Conservation (phyloP, 1,139 yeast species). For the Maudiozyma humilis region DNA sequence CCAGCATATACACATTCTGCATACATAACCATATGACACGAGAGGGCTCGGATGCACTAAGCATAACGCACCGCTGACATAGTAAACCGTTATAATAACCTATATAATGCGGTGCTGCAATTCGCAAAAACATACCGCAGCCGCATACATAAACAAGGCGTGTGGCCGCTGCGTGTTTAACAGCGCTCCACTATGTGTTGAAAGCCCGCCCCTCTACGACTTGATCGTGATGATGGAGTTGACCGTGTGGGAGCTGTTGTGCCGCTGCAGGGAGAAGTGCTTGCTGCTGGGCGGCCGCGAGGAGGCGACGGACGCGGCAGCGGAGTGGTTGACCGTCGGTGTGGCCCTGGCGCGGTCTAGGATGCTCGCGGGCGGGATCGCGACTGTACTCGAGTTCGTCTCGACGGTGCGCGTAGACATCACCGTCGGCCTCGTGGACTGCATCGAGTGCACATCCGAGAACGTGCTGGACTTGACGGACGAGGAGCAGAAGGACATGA, state of each 20-base stretch:
- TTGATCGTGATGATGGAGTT: conserved; percentile 18
- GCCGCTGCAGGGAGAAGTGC: conserved; percentile 22
- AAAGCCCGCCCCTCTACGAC: conserved; percentile 12
- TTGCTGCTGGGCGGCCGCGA: conserved; percentile 19
- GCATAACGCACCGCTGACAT: too few relatives aligned
- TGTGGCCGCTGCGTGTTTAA: too few relatives aligned
- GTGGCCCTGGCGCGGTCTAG: conserved; percentile 39
- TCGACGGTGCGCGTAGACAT: conserved; percentile 42
- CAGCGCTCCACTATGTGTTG: too few relatives aligned
- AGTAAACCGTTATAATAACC: too few relatives aligned
- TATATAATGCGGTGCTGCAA: too few relatives aligned
- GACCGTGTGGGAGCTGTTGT: conserved; percentile 15
- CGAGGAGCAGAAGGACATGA: conserved; percentile 43
- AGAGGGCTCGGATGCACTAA: too few relatives aligned
- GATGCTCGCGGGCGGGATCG: conserved; percentile 59
- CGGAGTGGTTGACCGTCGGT: background rate
- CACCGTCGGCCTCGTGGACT: conserved; percentile 37
- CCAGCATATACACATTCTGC: too few relatives aligned
- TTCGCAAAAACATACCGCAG: too few relatives aligned
- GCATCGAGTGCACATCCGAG: conserved; percentile 31
- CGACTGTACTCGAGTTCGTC: conserved; percentile 52
- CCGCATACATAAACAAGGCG: too few relatives aligned
- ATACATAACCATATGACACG: too few relatives aligned
- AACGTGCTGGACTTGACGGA: conserved; percentile 36
- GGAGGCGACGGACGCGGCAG: conserved; percentile 6